Base-by-base conservation (phyloP, 2,329 filamentous ascomycete genomes). In the Aspergillus ibericus region DNA sequence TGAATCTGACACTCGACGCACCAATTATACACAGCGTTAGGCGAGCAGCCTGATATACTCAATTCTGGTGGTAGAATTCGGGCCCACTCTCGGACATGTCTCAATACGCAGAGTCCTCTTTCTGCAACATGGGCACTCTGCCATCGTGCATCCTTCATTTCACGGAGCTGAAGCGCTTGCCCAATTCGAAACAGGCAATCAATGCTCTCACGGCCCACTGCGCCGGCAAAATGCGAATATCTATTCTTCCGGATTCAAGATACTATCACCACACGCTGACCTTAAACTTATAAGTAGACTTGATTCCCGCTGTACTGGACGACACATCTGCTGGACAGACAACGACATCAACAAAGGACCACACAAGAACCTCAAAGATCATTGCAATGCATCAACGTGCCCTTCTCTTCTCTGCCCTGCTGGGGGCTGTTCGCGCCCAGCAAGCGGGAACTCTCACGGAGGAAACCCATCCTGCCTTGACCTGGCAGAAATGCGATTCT, bases 401-500 rank as follows among this genome's bases (percentile, higher is more conserved):
- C 16, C 59, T 73, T 38, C 63, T 73, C 61, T 67, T 73, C 54
- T 68, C 69, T 54, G 64, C 68, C 53, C 57, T 73, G 51, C 50
- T 67, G 56, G 63, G 62, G 25, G 65, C 63, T 22, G 65, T 61
- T 25, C 59, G 56, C 51, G 70, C 70, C 53, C 72, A 75, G 64
- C 72, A 73, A 62, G 71, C 46, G 59, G 72, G 72, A 42, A 75
- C 70, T 2, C 59, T 63, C 54, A 64, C 49, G 9, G 35, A 62
- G 8, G 71, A 74, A 61, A 66, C 56, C 29, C 84, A 86, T 68
- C 85, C 84, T 16, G 58, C 77, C 27, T 73, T 87, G 65, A 78
- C 72, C 58, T 85, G 82, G 80, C 75, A 80, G 59, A 78, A 76
- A 61, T 87, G 85, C 73, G 80, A 82, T 35, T 67, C 73, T 20